Base-by-base conservation (phyloP, 768 basidiomycete genomes). In the Candolleomyces efflorescens region DNA sequence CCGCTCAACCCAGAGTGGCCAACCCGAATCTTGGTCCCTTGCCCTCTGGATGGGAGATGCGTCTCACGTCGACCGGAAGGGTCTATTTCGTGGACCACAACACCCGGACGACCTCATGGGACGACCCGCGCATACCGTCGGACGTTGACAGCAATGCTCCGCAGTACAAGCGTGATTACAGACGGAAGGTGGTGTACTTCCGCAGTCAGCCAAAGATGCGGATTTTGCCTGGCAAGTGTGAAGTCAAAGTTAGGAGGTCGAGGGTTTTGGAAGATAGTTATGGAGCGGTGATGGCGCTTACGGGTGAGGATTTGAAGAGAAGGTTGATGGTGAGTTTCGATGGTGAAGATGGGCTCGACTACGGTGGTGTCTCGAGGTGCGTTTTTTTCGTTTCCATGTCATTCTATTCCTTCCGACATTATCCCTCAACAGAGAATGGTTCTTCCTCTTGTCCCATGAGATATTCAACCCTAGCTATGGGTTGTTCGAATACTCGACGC, bases 11-110 rank as follows among this genome's bases (percentile, higher is more conserved):
- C 38, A 76, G 15, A 67, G 82, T 23, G 55, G 70, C 83, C 63
- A 82, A 76, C 56, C 71, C 85, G 60, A 77, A 87, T 62, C 82
- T 93, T 17, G 93, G 94, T 0, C 85, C 90, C 6, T 78, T 96
- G 38, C 94, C 94, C 5, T 89, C 87, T 46, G 94, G 93, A 59
- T 96, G 93, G 93, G 94, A 96, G 73, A 95, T 95, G 94, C 82
- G 94, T 18, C 72, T 95, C 53, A 94, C 94, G 1, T 86, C 87
- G 0, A 92, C 89, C 0, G 82, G 82, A 7, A 81, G 92, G 36
- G 87, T 95, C 17, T 96, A 96, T 73, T 96, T 94, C 63, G 93
- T 95, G 13, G 94, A 95, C 68, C 94, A 96, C 72, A 94, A 89
- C 61, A 89, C 87, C 39, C 81, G 89, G 54, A 92, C 92, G 17